Conservation (phyloP, 352 stramenopile genomes). For the Phytophthora meadii region DNA sequence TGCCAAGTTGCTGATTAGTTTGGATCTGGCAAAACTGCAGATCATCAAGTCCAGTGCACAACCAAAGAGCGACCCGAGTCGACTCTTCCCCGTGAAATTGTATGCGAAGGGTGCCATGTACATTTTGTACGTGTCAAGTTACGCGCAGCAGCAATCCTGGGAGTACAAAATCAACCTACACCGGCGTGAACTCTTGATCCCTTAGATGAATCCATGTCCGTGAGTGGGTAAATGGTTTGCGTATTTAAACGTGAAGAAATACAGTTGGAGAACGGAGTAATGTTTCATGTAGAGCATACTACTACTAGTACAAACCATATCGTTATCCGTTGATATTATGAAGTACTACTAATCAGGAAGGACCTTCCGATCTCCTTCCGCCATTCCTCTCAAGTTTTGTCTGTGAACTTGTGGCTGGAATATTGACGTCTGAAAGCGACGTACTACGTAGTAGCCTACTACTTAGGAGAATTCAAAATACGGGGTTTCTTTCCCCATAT, state of each 20-base stretch:
- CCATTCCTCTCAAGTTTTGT: no score
- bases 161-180: slow-evolving; percentile 84
- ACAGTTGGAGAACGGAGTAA: neutral
- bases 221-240: slow-evolving; percentile 22
- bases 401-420: no score
- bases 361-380: no score
- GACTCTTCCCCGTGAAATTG: slow-evolving; percentile 75
- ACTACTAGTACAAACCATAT: no score
- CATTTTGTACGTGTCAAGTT: slow-evolving; percentile 78
- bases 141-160: slow-evolving; percentile 81
- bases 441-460: no score
- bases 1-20: slow-evolving; percentile 68
- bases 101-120: slow-evolving; percentile 76
- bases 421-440: no score
- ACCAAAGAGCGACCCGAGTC: slow-evolving; percentile 58
- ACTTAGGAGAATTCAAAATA: no score
- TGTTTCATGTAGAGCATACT: no score
- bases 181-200: slow-evolving; percentile 76
- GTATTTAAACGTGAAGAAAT: slow-evolving; percentile 33
- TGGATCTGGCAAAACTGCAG: slow-evolving; percentile 84
- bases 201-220: slow-evolving; percentile 28
- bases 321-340: no score
- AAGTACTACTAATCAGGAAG: no score
- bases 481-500: no score
- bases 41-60: slow-evolving; percentile 63